A percentile compares a stretch with the other conserved stretches of the same genome.
Conservation (phyloP, 164 flowering plant species). For the Magnolia kwangsiensis region DNA sequence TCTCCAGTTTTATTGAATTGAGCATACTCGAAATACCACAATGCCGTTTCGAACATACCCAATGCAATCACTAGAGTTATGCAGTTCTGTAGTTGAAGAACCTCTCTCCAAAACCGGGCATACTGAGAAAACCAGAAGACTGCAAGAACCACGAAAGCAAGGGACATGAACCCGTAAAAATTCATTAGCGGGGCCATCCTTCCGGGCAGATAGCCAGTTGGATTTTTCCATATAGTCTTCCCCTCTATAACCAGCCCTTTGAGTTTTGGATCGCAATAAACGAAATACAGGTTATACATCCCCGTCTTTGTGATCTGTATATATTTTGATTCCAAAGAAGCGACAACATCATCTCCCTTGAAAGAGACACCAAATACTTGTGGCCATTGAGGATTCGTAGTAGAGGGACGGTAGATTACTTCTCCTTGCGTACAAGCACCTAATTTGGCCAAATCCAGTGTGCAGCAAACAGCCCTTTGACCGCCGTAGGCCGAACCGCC, state of each 20-base stretch:
- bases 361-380: constrained; percentile 65
- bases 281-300: constrained; percentile 94
- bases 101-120: constrained; percentile 94
- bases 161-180: constrained; percentile 89
- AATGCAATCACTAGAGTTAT: constrained; percentile 83
- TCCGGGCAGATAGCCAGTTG: constrained; percentile 91
- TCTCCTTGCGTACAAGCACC: constrained; percentile 83
- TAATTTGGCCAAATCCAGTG: constrained; percentile 81
- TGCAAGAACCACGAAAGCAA: constrained; percentile 82
- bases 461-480: constrained; percentile 96
- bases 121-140: constrained; percentile 94
- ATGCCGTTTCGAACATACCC: constrained; percentile 96
- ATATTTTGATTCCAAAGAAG: constrained; percentile 46
- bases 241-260: constrained; percentile 71
- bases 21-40: constrained; percentile 94
- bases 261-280: constrained; percentile 78
- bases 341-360: constrained; percentile 37
- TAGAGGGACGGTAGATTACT: constrained; percentile 70
- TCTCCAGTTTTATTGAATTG: constrained; percentile 85
- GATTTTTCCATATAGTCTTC: constrained; percentile 93
- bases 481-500: constrained; percentile 99
- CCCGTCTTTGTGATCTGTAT: constrained; percentile 79
- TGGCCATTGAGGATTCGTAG: constrained; percentile 76
- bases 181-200: constrained; percentile 97
- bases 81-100: constrained; percentile 84